Base-by-base conservation (phyloP, 495 filamentous ascomycete genomes). In the Daldinia concentrica region DNA sequence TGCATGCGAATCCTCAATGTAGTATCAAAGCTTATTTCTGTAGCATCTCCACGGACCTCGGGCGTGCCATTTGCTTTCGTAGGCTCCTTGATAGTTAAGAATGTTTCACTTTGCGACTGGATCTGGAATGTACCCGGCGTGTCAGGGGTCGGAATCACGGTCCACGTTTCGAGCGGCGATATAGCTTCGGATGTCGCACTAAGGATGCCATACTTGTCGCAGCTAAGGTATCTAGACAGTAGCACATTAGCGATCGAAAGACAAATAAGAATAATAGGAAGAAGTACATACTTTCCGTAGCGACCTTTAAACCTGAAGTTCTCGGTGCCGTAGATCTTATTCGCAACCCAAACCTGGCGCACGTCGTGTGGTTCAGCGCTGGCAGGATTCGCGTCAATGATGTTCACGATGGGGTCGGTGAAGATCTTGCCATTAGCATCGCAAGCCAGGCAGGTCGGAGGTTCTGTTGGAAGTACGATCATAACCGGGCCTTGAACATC, bases 351-450 rank as follows among this genome's bases (percentile, higher is more conserved):
- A 19, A 99, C 95, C 81, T 98, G 94, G 67, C 94, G 84, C 22
- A 98, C 92, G 79, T 97, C 93, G 74, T 97, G 93, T 52, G 95
- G 95, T 79, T 98, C 95, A 34, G 95, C 93, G 4, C 89, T 96
- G 15, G 82, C 66, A 4, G 91, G 88, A 80, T 95, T 90, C 22
- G 85, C 88, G 60, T 95, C 93, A 48, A 95, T 81, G 24, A 97
- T 89, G 75, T 97, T 96, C 82, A 94, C 92, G 39, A 98, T 81
- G 26, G 84, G 80, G 62, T 89, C 90, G 1, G 91, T 85, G 74
- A 95, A 98, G 9, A 98, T 89, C 65, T 90, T 91, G 62, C 95
- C 95, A 62, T 88, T 90, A 36, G 89, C 87, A 78, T 99, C 95
- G 79, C 89, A 92, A 26, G 94, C 91, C 26, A 98, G 84, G 69